phyloP scores from a whole-genome alignment of 139 green algal genomes.

The Chlorella sp. region DNA sequence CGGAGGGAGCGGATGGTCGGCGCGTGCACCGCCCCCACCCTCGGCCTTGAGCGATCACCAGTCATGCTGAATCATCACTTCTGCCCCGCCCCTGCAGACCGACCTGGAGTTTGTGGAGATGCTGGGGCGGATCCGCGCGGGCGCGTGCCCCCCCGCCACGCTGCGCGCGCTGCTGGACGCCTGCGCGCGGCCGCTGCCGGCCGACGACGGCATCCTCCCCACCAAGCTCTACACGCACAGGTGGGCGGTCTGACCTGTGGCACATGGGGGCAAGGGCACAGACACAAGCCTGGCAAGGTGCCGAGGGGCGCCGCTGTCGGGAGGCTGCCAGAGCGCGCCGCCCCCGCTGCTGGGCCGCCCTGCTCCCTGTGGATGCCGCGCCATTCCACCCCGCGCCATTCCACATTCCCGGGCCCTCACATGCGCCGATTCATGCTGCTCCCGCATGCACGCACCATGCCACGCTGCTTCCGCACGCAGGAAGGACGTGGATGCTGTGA shows the following conservation, averaged over 20 bases:
- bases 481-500: constrained; percentile 54
- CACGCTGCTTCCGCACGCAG: constrained; percentile 2
- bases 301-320: too few species aligned
- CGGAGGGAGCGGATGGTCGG: too few species aligned
- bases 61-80: too few species aligned
- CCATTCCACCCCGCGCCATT: too few species aligned
- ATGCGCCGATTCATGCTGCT: not conserved
- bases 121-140: constrained; percentile 54
- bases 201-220: constrained; percentile 61
- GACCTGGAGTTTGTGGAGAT: constrained; percentile 63
- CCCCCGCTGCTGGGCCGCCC: too few species aligned
- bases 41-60: too few species aligned
- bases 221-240: constrained; percentile 60
- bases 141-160: constrained; percentile 21
- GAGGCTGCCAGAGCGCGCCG: too few species aligned
- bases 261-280: not conserved
- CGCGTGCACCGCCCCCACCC: too few species aligned
- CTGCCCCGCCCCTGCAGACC: not conserved
- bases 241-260: not conserved
- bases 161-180: constrained; percentile 23
- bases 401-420: too few species aligned
- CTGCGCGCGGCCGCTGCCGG: constrained; percentile 47
- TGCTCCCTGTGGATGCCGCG: too few species aligned
- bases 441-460: not conserved
- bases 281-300: too few species aligned